These are phyloP conservation scores for Solanum medicagineum DNA, from an alignment of 257 asterid genomes.

Conservation along the genomic window DNA sequence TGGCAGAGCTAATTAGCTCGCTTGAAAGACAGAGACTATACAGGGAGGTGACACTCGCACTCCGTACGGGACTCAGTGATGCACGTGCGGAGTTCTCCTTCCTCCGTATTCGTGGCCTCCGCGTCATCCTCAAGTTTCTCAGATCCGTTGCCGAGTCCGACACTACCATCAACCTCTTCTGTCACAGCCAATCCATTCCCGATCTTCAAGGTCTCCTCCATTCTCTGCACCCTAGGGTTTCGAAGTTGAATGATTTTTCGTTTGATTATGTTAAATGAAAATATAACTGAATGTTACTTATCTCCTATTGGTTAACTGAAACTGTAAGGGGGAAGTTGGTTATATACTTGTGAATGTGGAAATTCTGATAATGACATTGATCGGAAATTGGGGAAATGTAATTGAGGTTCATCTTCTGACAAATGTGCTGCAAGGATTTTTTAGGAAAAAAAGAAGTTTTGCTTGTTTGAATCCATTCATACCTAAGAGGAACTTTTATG, in stretches of 20 bases:
- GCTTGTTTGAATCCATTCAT: neutral
- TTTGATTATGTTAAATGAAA: neutral
- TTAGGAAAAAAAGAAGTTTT: neutral
- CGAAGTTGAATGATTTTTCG: neutral
- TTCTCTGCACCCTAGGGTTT: neutral
- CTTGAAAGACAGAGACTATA: constrained; percentile 68
- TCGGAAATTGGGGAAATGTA: neutral
- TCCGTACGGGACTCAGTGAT: constrained; percentile 73
- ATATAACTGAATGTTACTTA: neutral
- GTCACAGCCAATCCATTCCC: constrained; percentile 64
- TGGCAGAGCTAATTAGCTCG: constrained; percentile 63
- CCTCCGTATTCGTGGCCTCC: constrained; percentile 77
- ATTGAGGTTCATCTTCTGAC: neutral
- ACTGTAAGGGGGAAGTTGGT: neutral
- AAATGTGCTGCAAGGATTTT: neutral
- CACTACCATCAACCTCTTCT: constrained; percentile 54
- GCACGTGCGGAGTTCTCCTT: constrained; percentile 90
- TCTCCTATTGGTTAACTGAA: neutral
- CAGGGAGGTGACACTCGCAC: constrained; percentile 85
- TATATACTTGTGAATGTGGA: neutral
- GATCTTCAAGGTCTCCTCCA: constrained; percentile 59
- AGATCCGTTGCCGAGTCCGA: constrained; percentile 75
- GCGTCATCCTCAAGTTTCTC: constrained; percentile 76
- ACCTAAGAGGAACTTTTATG: neutral
- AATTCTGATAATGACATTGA: neutral